Evolutionary conservation across 2,329 filamentous ascomycete species (phyloP).

Genomic region (Decorospora gaudefroyi): DNA sequence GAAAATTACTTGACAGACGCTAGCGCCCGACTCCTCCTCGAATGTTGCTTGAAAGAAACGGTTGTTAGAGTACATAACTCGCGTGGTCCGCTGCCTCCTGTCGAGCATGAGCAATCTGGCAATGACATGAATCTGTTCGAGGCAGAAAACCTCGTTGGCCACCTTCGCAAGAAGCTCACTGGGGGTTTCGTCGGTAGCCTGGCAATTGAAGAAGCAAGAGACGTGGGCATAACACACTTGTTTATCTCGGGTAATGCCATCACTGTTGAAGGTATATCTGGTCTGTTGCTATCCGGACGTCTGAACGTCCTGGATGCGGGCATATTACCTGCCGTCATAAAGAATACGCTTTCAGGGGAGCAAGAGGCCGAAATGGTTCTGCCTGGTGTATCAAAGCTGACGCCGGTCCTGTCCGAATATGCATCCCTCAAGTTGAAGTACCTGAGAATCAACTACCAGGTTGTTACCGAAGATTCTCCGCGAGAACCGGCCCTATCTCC

Average conservation of each 20-base stretch:
- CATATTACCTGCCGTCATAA: constrained; percentile 45
- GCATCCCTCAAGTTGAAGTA: constrained; percentile 57
- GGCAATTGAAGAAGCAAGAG: constrained; percentile 60
- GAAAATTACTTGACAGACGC: constrained; percentile 63
- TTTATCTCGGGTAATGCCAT: constrained; percentile 62
- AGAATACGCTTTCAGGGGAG: constrained; percentile 3
- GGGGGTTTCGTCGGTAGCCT: constrained; percentile 56
- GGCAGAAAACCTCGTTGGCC: constrained; percentile 58
- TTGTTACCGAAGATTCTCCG: constrained; percentile 56
- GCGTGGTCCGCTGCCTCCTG: constrained; percentile 26
- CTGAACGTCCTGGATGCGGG: constrained; percentile 63
- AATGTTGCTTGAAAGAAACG: constrained; percentile 54
- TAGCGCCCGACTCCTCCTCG: constrained; percentile 57
- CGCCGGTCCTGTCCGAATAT: constrained; percentile 55
- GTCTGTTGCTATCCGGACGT: constrained; percentile 56
- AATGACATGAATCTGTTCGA: constrained; percentile 38
- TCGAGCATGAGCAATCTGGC: constrained; percentile 40
- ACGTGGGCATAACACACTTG: constrained; percentile 63
- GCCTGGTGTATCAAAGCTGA: constrained; percentile 60
- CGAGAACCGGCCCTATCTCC: constrained; percentile 20
- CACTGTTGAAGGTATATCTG: constrained; percentile 60
- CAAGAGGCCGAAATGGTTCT: constrained; percentile 34
- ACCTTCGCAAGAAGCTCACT: constrained; percentile 50
- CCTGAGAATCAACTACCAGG: constrained; percentile 59
- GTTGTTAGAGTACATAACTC: constrained; percentile 12